Conservation (phyloP, 2,329 filamentous ascomycete species). For the Zopfia rhizophila region DNA sequence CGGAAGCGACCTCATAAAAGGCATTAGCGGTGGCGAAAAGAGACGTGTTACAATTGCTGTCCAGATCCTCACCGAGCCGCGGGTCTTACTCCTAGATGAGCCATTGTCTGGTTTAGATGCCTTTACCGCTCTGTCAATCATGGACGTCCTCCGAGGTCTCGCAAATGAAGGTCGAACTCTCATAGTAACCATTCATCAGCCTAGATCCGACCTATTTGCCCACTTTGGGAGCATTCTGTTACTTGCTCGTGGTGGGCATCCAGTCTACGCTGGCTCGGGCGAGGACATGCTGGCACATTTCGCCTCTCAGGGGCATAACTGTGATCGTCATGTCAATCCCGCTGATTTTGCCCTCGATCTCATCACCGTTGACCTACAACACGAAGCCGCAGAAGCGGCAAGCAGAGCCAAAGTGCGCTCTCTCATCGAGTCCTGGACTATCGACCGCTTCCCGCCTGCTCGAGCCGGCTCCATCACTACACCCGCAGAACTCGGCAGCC, state of each 20-base stretch:
- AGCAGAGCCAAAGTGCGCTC: conserved; percentile 70
- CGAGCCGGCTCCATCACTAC: conserved; percentile 62
- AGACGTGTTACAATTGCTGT: conserved; percentile 80
- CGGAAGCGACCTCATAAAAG: conserved; percentile 77
- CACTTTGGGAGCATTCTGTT: conserved; percentile 78
- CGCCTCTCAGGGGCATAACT: conserved; percentile 67
- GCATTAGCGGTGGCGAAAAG: conserved; percentile 83
- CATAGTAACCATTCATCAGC: conserved; percentile 82
- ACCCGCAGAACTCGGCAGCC: conserved; percentile 76
- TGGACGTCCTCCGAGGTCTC: conserved; percentile 76
- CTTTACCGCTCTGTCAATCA: conserved; percentile 80
- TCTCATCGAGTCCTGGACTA: conserved; percentile 69
- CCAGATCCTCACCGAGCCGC: conserved; percentile 79
- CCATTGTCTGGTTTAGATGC: conserved; percentile 81
- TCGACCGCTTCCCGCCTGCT: conserved; percentile 36
- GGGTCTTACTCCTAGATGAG: conserved; percentile 78
- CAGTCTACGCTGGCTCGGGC: conserved; percentile 74
- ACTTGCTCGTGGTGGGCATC: conserved; percentile 74
- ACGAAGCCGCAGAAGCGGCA: conserved; percentile 69
- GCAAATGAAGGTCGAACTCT: conserved; percentile 78
- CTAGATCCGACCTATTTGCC: conserved; percentile 76
- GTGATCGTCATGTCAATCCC: conserved; percentile 76
- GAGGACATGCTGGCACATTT: conserved; percentile 74
- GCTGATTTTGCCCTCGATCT: conserved; percentile 82
- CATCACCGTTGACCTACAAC: conserved; percentile 79